A percentile compares a stretch with the other conserved stretches of the same genome.
phyloP scores from a whole-genome alignment of 768 basidiomycete species.

The Mycena kentingensis region DNA sequence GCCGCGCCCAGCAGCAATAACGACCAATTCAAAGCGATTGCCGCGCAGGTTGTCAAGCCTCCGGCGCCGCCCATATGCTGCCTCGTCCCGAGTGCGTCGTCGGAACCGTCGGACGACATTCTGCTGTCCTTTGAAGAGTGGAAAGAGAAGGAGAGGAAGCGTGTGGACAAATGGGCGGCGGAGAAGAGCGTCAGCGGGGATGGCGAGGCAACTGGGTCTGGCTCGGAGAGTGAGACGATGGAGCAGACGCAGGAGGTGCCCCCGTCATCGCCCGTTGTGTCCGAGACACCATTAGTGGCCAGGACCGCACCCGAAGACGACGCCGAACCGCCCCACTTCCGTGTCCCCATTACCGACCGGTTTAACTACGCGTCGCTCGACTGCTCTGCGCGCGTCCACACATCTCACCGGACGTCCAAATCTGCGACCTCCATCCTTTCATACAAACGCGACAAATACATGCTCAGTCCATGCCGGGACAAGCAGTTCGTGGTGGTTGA shows the following conservation, averaged over 20 bases:
- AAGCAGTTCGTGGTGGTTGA: slow-evolving; percentile 88
- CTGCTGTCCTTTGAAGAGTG: slow-evolving; percentile 87
- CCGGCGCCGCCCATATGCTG: slow-evolving; percentile 69
- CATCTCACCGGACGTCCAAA: slow-evolving; percentile 77
- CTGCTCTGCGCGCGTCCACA: slow-evolving; percentile 92
- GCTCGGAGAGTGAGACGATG: neutral
- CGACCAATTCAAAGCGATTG: slow-evolving; percentile 64
- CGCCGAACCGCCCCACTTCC: slow-evolving; percentile 53
- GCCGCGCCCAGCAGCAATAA: slow-evolving; percentile 42
- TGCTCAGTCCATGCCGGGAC: slow-evolving; percentile 88
- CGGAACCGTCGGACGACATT: slow-evolving; percentile 56
- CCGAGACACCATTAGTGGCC: slow-evolving; percentile 23
- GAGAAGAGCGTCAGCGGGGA: neutral
- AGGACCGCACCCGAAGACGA: slow-evolving; percentile 35
- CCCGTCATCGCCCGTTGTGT: slow-evolving; percentile 21
- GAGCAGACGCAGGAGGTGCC: neutral
- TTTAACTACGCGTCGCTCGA: slow-evolving; percentile 95
- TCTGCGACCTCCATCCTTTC: slow-evolving; percentile 83
- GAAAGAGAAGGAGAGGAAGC: slow-evolving; percentile 59
- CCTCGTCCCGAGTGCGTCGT: slow-evolving; percentile 54
- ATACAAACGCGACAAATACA: slow-evolving; percentile 90
- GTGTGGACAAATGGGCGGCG: neutral
- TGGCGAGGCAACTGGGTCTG: neutral
- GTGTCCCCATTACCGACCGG: slow-evolving; percentile 77
- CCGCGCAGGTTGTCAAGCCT: slow-evolving; percentile 46